Percentiles rank a stretch among this genome's conserved stretches.
phyloP scores from a whole-genome alignment of 139 green algal genomes.

The Ulvella scutata region DNA sequence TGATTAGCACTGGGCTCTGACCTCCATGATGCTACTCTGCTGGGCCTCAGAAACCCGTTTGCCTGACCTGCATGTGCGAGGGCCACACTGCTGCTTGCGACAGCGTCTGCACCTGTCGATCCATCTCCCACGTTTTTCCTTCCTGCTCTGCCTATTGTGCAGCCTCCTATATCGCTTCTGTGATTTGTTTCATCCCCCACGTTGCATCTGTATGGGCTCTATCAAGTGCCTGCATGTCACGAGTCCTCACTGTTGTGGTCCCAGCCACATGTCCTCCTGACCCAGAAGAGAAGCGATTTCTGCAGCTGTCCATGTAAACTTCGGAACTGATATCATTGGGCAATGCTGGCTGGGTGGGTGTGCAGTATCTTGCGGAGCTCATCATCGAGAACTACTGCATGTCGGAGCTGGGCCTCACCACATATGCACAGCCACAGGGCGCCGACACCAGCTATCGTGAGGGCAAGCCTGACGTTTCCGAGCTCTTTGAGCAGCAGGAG shows the following conservation, averaged over 20 bases:
- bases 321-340: background rate
- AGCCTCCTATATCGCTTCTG: no score
- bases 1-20: background rate
- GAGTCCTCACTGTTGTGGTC: background rate
- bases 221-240: background rate
- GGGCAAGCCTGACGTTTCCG: background rate
- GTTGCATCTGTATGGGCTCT: background rate
- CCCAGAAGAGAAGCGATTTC: background rate
- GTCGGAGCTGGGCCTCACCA: slow-evolving; percentile 1
- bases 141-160: no score
- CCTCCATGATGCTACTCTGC: background rate
- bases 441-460: background rate
- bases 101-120: no score
- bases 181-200: no score
- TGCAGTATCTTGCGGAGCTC: background rate
- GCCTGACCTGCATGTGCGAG: background rate
- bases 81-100: no score
- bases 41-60: slow-evolving; percentile 2
- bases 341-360: background rate
- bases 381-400: slow-evolving; percentile 3
- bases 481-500: background rate
- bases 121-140: no score
- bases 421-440: background rate
- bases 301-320: background rate
- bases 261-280: background rate